Evolutionary conservation across 352 stramenopile genomes (phyloP).

Genomic region (Phytophthora brassicae): DNA sequence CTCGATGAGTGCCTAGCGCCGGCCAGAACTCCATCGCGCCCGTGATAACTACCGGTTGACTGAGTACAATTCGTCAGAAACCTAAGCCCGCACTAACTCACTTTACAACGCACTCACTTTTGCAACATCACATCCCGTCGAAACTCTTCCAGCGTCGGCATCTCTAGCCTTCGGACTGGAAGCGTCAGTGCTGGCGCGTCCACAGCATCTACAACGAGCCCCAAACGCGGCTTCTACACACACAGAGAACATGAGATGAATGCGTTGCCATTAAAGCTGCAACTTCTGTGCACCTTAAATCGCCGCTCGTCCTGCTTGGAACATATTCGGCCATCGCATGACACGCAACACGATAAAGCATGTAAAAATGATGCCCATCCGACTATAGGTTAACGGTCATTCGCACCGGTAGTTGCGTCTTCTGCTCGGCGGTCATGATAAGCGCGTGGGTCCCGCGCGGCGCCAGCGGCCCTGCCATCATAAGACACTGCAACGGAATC

Average conservation of each 20-base stretch:
- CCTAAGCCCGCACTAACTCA: neutral
- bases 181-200: slow-evolving; percentile 28
- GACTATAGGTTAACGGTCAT: neutral
- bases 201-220: neutral
- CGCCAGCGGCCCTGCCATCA: slow-evolving; percentile 72
- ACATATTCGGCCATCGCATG: slow-evolving; percentile 11
- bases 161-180: slow-evolving; percentile 41
- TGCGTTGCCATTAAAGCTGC: too few relatives aligned
- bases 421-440: slow-evolving; percentile 39
- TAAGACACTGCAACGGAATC: slow-evolving; percentile 43
- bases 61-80: slow-evolving; percentile 18
- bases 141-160: slow-evolving; percentile 68
- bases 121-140: slow-evolving; percentile 50
- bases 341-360: slow-evolving; percentile 28
- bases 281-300: slow-evolving; percentile 25
- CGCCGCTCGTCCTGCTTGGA: slow-evolving; percentile 14
- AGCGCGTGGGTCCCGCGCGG: slow-evolving; percentile 45
- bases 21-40: slow-evolving; percentile 84
- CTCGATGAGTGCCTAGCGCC: slow-evolving; percentile 42
- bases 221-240: slow-evolving; percentile 25
- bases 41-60: slow-evolving; percentile 73
- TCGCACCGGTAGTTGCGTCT: slow-evolving; percentile 7
- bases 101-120: slow-evolving; percentile 34
- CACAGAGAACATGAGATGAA: slow-evolving; percentile 7
- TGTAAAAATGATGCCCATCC: slow-evolving; percentile 16